Base-by-base conservation (phyloP, 768 basidiomycete species). In the Crassisporium funariophilum region DNA sequence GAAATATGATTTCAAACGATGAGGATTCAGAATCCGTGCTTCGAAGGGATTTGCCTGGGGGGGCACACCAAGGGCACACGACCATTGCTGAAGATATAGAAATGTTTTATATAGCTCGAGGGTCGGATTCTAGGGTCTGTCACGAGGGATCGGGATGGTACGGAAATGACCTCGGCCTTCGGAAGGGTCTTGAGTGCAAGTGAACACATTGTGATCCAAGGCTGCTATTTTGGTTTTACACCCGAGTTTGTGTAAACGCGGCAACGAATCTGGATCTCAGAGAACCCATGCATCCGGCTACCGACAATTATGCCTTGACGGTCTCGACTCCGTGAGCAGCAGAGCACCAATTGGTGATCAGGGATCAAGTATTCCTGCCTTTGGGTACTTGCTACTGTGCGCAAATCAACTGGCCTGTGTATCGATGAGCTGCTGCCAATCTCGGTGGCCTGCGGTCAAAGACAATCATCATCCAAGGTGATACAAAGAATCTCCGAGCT, bases 121-220 rank as follows among this genome's bases (percentile, higher is more conserved):
- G 46, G 45, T 49, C 53, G 46, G 38, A 42, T 52, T 50, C 41
- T 38, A 44, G 46, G 46, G 37, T 38, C 44, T 49, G 56, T 58
- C 58, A 62, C 61, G 58, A 58, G 57, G 27, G 52, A 29, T 65
- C 60, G 65, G 67, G 60, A 63, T 61, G 51, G 54, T 55, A 66
- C 68, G 69, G 69, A 59, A 63, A 54, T 52, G 47, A 48, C 40
- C 29, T 43, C 55, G 53, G 53, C 48, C 50, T 46, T 41, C 39
- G 45, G 49, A 46, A 42, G 20, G 52, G 42, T 33, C 36, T 37
- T 24, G 34, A 31, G 24, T 35, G 40, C 22, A 17, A 24, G 44
- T n/a, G 27, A 29, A 29, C 27, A 20, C 40, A 27, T 27, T 49
- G 44, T 47, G 44, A 35, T 44, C 21, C 34, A 46, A 46, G 41